Evolutionary conservation across 106 monocot genomes (phyloP).

Genomic region (Dendrobium huoshanense): DNA sequence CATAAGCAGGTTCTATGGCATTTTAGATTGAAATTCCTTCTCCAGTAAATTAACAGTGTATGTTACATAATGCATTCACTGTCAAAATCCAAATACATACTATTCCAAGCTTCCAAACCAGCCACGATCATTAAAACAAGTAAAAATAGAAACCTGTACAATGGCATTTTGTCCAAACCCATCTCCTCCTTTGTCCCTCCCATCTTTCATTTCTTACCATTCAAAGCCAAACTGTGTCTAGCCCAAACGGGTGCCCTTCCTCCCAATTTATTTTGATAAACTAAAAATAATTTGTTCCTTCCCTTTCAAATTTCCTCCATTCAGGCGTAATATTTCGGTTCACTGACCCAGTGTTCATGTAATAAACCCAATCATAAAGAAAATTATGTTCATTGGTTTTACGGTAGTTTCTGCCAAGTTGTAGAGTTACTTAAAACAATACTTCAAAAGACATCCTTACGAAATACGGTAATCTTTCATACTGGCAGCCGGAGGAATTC

Average conservation of each 20-base stretch:
- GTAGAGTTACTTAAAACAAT: too few relatives aligned
- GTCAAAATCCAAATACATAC: neutral
- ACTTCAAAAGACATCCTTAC: too few relatives aligned
- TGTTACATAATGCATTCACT: neutral
- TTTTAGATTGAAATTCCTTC: neutral
- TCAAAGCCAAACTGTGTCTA: neutral
- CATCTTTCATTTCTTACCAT: neutral
- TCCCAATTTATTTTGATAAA: neutral
- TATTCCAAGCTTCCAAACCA: neutral
- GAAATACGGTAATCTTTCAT: too few relatives aligned
- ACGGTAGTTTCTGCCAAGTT: too few relatives aligned
- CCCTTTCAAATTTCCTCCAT: too few relatives aligned
- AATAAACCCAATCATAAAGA: too few relatives aligned
- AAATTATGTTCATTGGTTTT: too few relatives aligned
- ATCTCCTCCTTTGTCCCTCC: neutral
- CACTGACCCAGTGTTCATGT: too few relatives aligned
- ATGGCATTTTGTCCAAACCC: neutral
- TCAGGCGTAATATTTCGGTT: too few relatives aligned
- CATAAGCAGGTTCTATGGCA: neutral
- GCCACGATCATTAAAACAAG: neutral
- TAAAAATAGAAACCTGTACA: neutral
- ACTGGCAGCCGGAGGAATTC: too few relatives aligned
- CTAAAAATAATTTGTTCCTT: neutral
- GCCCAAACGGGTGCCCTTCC: neutral
- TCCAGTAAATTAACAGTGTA: neutral